Evolutionary conservation across 768 basidiomycete genomes (phyloP).

Genomic region (Xerocomus spinulosus): DNA sequence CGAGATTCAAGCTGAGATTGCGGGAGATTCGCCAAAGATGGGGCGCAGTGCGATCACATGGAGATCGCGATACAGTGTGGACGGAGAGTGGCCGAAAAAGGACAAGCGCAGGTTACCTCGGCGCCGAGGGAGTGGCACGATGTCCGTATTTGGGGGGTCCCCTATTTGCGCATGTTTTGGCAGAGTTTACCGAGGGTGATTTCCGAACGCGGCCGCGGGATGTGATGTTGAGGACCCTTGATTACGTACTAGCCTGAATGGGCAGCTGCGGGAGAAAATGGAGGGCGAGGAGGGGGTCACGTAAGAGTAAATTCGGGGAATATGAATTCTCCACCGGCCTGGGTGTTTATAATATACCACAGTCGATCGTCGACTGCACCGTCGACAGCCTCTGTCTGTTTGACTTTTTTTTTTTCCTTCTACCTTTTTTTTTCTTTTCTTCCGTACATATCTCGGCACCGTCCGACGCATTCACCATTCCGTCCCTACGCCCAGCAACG

Average conservation of each 20-base stretch:
- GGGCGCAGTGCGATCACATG: conserved; percentile 30
- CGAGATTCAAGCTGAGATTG: conserved; percentile 29
- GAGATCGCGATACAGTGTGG: conserved; percentile 30
- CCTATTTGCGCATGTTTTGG: conserved; percentile 21
- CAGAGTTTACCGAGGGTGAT: conserved; percentile 35
- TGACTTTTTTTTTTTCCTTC: conserved; percentile 23
- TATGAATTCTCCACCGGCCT: conserved; percentile 38
- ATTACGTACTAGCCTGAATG: conserved; percentile 30
- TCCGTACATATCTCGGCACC: conserved; percentile 28
- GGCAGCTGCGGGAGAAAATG: conserved; percentile 32
- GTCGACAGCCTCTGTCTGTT: conserved; percentile 27
- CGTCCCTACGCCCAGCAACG: conserved; percentile 39
- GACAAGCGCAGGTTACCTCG: conserved; percentile 32
- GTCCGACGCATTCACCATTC: conserved; percentile 33
- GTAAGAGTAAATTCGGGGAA: conserved; percentile 35
- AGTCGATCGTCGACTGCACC: conserved; percentile 7
- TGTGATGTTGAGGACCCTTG: conserved; percentile 27
- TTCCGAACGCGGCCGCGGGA: conserved; percentile 38
- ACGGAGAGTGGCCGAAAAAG: conserved; percentile 30
- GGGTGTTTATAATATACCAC: conserved; percentile 36
- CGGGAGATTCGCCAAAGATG: conserved; percentile 30
- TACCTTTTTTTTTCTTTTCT: conserved; percentile 29
- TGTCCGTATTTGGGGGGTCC: conserved; percentile 17
- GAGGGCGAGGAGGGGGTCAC: conserved; percentile 33
- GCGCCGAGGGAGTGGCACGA: conserved; percentile 38